Evolutionary conservation across 345 rosid species (phyloP).

Genomic region (Alliaria petiolata): DNA sequence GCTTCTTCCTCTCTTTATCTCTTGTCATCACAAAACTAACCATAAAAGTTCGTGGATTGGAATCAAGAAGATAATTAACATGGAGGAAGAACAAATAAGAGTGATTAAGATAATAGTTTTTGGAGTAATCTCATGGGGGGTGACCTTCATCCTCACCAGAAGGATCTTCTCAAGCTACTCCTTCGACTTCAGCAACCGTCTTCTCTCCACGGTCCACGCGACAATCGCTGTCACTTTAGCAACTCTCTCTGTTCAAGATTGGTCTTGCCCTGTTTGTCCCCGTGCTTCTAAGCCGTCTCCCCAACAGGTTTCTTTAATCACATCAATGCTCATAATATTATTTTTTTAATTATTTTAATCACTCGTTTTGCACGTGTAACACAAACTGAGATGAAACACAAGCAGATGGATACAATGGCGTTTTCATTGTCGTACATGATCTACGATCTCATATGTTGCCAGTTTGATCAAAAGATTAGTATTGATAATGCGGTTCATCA

Average conservation of each 20-base stretch:
- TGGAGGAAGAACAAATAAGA: conserved; percentile 43
- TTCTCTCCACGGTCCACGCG: conserved; percentile 67
- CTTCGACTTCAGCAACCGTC: conserved; percentile 67
- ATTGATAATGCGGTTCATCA: conserved; percentile 73
- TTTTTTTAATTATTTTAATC: background rate
- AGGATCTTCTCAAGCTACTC: conserved; percentile 47
- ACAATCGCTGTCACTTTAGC: conserved; percentile 56
- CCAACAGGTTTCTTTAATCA: conserved; percentile 28
- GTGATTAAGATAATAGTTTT: conserved; percentile 22
- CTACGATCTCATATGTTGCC: conserved; percentile 68
- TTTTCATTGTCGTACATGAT: conserved; percentile 58
- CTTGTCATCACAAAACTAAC: background rate
- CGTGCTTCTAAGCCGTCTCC: conserved; percentile 57
- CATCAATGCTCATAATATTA: background rate
- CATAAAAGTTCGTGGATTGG: background rate
- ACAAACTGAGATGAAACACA: background rate
- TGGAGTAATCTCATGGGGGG: conserved; percentile 60
- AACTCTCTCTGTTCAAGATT: conserved; percentile 59
- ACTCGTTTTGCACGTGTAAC: background rate
- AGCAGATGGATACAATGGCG: conserved; percentile 55
- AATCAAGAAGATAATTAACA: background rate
- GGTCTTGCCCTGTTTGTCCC: conserved; percentile 79
- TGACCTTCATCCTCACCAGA: conserved; percentile 40
- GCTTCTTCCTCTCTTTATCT: background rate
- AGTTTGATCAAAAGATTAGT: conserved; percentile 37